Conservation (phyloP, 1,139 yeast species). For the Saccharomyces hybrid region DNA sequence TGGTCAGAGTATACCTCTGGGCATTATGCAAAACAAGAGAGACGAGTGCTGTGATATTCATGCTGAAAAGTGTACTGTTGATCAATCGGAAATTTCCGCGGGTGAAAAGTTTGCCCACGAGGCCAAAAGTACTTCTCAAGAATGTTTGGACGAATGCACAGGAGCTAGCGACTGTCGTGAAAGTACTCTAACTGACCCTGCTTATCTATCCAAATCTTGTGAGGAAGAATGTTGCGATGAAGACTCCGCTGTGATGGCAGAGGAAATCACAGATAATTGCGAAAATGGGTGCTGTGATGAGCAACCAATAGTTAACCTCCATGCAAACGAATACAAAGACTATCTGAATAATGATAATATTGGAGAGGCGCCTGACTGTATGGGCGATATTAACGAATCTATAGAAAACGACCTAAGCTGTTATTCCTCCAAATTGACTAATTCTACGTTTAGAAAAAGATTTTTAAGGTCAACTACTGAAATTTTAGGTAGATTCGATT, state of each 20-base stretch:
- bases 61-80: background rate
- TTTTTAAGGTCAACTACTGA: background rate
- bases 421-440: background rate
- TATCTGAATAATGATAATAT: background rate
- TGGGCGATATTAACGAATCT: background rate
- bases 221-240: background rate
- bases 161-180: background rate
- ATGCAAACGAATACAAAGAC: background rate
- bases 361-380: background rate
- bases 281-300: background rate
- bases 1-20: background rate
- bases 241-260: background rate
- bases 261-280: background rate
- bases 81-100: background rate
- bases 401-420: background rate
- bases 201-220: background rate
- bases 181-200: background rate
- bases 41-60: background rate
- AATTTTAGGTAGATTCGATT: background rate
- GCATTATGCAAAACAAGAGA: background rate
- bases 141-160: background rate
- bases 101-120: background rate
- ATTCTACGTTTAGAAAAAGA: background rate
- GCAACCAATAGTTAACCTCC: background rate
- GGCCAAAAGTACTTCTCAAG: background rate